phyloP scores from a whole-genome alignment of 1,284 basidiomycete species.

The Ustilago vetiveriae region DNA sequence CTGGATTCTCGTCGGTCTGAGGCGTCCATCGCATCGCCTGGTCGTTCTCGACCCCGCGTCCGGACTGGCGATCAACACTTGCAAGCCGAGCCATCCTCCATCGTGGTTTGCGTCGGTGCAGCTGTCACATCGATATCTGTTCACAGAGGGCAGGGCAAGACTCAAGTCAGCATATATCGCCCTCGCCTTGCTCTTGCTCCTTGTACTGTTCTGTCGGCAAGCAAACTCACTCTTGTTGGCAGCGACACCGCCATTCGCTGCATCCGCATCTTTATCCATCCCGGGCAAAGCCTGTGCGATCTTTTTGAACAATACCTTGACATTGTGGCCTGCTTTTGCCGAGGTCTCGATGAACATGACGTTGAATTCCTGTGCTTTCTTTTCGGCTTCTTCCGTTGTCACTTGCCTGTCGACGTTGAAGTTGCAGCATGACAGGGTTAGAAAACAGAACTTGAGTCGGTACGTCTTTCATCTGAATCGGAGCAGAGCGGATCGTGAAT shows the following conservation, averaged over 20 bases:
- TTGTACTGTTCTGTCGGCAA: too few species aligned
- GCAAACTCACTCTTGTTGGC: slow-evolving; percentile 54
- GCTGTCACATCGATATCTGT: slow-evolving; percentile 57
- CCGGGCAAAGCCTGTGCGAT: slow-evolving; percentile 98
- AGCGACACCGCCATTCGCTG: slow-evolving; percentile 67
- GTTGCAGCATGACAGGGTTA: not conserved
- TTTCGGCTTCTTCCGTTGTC: slow-evolving; percentile 95
- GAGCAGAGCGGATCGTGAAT: too few species aligned
- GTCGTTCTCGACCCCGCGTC: too few species aligned
- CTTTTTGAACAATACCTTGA: slow-evolving; percentile 98
- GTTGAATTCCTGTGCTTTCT: slow-evolving; percentile 88
- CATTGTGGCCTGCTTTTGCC: slow-evolving; percentile 98
- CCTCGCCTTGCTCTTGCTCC: too few species aligned
- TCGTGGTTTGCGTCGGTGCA: slow-evolving; percentile 47
- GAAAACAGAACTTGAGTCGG: not conserved
- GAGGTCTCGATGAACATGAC: slow-evolving; percentile 99
- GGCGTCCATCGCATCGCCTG: too few species aligned
- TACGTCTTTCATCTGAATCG: too few species aligned
- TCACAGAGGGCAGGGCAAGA: not conserved
- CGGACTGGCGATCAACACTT: too few species aligned
- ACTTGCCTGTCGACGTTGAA: slow-evolving; percentile 76
- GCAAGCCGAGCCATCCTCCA: slow-evolving; percentile 55
- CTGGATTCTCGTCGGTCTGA: too few species aligned
- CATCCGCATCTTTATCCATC: slow-evolving; percentile 82
- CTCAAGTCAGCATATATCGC: too few species aligned